Percentiles rank a stretch among this genome's conserved stretches.
Conservation (phyloP, 441 rosid genomes). For the Adansonia rubrostipa region DNA sequence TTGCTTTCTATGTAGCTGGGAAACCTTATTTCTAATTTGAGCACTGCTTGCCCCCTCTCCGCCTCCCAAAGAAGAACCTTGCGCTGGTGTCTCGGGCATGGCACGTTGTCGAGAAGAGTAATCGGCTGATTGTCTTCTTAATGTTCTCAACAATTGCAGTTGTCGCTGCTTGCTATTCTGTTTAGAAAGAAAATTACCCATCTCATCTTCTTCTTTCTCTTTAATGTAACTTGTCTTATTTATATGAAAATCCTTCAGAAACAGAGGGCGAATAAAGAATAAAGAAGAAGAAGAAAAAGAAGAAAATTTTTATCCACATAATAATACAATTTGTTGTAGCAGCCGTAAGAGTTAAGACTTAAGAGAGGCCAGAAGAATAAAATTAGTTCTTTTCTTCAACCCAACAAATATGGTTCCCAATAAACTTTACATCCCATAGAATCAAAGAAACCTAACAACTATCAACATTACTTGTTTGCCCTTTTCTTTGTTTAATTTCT, state of each 20-base stretch:
- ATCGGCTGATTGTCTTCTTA: background rate
- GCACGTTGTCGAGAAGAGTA: no score
- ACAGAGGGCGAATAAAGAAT: background rate
- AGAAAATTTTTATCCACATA: no score
- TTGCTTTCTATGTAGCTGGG: background rate
- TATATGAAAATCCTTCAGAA: background rate
- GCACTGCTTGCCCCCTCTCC: background rate
- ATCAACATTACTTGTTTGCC: no score
- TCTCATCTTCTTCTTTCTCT: background rate
- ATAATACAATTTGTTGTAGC: no score
- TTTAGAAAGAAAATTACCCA: constrained; percentile 3
- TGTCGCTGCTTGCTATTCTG: background rate
- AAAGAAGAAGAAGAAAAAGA: background rate
- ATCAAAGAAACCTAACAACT: no score
- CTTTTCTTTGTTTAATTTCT: no score
- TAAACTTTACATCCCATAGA: no score
- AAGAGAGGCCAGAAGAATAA: no score
- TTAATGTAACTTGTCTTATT: background rate
- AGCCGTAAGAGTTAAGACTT: no score
- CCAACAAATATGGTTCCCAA: no score
- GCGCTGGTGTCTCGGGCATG: background rate
- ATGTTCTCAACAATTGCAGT: background rate
- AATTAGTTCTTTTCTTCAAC: no score
- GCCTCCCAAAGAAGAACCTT: background rate
- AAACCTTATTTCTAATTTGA: no score